Evolutionary conservation across 2,329 filamentous ascomycete species (phyloP).

Genomic region (Didymella pomorum): DNA sequence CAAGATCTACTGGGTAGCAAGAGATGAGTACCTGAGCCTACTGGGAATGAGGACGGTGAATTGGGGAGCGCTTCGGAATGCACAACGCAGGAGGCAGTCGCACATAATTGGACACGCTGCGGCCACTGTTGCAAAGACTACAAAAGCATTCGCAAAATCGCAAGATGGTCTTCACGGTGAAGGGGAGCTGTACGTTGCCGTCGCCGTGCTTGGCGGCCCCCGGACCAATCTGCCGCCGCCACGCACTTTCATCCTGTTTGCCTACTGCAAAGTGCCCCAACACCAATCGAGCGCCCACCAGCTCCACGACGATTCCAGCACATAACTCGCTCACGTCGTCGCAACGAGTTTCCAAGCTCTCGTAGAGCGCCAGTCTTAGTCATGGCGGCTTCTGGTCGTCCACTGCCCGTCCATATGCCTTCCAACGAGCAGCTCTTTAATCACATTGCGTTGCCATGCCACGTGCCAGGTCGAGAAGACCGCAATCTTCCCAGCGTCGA

Average conservation of each 20-base stretch:
- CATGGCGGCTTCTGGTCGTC: slow-evolving; percentile 26
- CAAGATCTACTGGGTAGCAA: neutral
- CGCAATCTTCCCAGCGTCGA: slow-evolving; percentile 38
- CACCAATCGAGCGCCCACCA: neutral
- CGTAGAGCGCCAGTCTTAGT: slow-evolving; percentile 4
- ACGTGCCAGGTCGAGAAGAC: slow-evolving; percentile 50
- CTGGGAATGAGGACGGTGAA: neutral
- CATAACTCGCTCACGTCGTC: neutral
- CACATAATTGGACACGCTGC: neutral
- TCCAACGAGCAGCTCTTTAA: slow-evolving; percentile 43
- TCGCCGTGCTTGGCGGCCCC: slow-evolving; percentile 16
- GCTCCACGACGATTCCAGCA: neutral
- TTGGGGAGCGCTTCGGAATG: neutral
- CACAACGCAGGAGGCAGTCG: neutral
- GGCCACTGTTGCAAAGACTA: neutral
- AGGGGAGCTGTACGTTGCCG: slow-evolving; percentile 3
- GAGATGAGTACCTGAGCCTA: neutral
- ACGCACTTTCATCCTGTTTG: slow-evolving; percentile 13
- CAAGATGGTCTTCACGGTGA: slow-evolving; percentile 7
- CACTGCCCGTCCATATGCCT: slow-evolving; percentile 4
- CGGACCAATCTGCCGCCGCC: slow-evolving; percentile 4
- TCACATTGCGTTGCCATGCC: slow-evolving; percentile 51
- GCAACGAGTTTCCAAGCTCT: neutral
- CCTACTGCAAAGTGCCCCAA: neutral
- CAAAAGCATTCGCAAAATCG: neutral